A percentile compares a stretch with the other conserved stretches of the same genome.
Conservation (phyloP, 176 grass and related monocot species). For the Pontederia paniculata region DNA sequence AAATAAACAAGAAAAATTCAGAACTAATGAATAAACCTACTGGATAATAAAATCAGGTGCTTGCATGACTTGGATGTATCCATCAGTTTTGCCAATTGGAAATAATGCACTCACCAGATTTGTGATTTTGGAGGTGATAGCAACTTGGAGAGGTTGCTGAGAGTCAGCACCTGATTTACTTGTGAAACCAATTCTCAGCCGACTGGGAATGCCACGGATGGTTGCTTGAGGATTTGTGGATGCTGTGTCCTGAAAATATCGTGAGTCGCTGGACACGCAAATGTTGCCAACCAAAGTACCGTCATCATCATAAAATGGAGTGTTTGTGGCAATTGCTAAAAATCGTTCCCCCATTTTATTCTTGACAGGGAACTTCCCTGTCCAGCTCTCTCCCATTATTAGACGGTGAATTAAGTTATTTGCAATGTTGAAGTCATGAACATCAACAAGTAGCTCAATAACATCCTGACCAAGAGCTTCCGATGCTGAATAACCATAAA, state of each 20-base stretch:
- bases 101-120: conserved; percentile 57
- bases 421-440: conserved; percentile 30
- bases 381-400: conserved; percentile 76
- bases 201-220: conserved; percentile 25
- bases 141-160: conserved; percentile 50
- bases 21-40: conserved; percentile 11
- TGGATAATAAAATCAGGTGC: neutral
- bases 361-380: conserved; percentile 72
- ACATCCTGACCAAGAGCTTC: conserved; percentile 82
- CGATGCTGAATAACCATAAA: conserved; percentile 70
- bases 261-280: conserved; percentile 66
- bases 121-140: conserved; percentile 74
- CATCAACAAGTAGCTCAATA: conserved; percentile 58
- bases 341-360: conserved; percentile 60
- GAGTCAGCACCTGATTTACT: conserved; percentile 39
- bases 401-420: conserved; percentile 49
- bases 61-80: neutral
- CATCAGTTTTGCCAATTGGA: neutral
- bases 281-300: conserved; percentile 74
- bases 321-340: conserved; percentile 60
- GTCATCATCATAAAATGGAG: conserved; percentile 93
- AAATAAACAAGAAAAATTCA: conserved; percentile 47
- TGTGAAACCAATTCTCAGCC: conserved; percentile 29
- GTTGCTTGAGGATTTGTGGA: conserved; percentile 27
- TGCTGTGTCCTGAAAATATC: conserved; percentile 43